These are phyloP conservation scores for Cunninghamia lanceolata DNA, from an alignment of 75 land plant species.

Conservation along the genomic window DNA sequence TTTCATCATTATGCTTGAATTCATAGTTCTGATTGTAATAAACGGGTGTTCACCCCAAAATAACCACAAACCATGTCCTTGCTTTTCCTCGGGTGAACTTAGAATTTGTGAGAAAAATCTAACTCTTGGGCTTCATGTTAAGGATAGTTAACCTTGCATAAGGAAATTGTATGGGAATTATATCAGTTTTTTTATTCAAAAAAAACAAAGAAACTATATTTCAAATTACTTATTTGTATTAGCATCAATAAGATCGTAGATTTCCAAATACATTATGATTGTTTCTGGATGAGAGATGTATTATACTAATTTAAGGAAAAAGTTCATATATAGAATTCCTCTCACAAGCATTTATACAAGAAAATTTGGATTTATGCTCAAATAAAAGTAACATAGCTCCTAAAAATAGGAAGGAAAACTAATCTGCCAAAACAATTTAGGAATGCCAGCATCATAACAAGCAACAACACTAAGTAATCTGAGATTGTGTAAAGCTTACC, in stretches of 20 bases:
- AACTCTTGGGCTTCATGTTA: not conserved
- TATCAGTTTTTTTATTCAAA: not conserved
- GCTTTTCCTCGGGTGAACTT: too few species aligned
- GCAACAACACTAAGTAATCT: not conserved
- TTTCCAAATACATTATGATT: not conserved
- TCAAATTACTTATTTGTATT: not conserved
- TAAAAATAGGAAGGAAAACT: conserved; percentile 14
- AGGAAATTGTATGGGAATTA: not conserved
- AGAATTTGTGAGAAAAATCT: not conserved
- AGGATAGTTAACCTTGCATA: not conserved
- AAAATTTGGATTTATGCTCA: not conserved
- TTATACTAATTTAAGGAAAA: not conserved
- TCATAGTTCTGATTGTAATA: too few species aligned
- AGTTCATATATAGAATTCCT: not conserved
- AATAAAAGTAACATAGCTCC: not conserved
- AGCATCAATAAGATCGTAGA: not conserved
- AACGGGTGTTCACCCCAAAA: too few species aligned
- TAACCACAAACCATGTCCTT: too few species aligned
- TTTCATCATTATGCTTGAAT: too few species aligned
- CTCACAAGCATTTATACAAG: not conserved
- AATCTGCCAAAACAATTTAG: not conserved
- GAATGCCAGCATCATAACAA: not conserved
- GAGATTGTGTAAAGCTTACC: conserved; percentile 27
- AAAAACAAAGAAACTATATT: not conserved
- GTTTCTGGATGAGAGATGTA: not conserved